phyloP scores from a whole-genome alignment of 768 basidiomycete species.

The Calvatia gigantea region DNA sequence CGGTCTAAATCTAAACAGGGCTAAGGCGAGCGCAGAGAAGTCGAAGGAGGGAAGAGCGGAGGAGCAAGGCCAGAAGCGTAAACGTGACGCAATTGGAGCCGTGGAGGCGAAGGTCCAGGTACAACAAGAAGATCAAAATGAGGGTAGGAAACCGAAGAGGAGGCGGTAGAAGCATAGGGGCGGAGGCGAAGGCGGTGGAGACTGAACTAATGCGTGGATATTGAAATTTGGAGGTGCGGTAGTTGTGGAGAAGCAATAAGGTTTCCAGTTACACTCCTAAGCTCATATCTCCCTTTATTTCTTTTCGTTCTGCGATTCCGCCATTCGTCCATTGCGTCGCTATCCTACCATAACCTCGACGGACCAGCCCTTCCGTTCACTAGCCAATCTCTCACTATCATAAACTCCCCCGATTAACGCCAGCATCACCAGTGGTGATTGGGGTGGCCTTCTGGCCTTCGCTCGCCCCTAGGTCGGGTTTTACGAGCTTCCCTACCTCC shows the following conservation, averaged over 20 bases:
- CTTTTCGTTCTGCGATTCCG: neutral
- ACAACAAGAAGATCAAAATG: conserved; percentile 11
- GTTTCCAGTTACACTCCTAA: neutral
- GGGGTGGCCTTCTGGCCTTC: neutral
- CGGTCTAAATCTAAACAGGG: conserved; percentile 17
- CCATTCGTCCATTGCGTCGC: neutral
- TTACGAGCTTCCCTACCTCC: neutral
- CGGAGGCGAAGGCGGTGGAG: conserved; percentile 13
- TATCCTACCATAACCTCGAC: neutral
- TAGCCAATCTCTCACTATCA: neutral
- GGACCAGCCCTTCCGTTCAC: neutral
- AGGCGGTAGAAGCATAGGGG: conserved; percentile 18
- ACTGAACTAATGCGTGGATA: neutral
- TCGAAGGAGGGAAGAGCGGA: conserved; percentile 19
- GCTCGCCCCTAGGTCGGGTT: neutral
- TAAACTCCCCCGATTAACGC: neutral
- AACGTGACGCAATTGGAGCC: conserved; percentile 18
- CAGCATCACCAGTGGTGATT: too few species aligned
- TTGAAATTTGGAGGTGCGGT: neutral
- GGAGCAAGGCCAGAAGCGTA: conserved; percentile 21
- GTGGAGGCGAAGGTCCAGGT: conserved; percentile 28
- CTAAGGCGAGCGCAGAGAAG: conserved; percentile 15
- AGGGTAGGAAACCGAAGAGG: conserved; percentile 10
- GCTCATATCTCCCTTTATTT: neutral
- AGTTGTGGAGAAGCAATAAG: too few species aligned